Conservation (phyloP, 176 grass and related monocot genomes). For the Microstegium vimineum region DNA sequence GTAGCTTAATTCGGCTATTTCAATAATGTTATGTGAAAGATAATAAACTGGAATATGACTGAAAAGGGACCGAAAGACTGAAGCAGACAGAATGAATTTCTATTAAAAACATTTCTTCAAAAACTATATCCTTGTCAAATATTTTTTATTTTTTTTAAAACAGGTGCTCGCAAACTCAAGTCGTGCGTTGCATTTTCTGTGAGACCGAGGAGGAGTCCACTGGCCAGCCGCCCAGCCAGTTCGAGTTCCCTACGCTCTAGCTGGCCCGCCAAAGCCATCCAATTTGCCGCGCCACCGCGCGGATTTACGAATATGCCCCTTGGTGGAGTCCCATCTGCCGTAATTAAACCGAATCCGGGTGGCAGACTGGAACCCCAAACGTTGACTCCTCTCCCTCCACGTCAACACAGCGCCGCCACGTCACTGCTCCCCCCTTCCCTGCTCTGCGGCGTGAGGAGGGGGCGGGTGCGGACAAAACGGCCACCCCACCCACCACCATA, state of each 20-base stretch:
- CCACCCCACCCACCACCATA: constrained; percentile 25
- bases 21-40: no score
- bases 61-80: no score
- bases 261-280: constrained; percentile 37
- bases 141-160: no score
- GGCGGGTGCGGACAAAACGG: constrained; percentile 30
- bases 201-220: not conserved
- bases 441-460: constrained; percentile 25
- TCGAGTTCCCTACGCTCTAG: not conserved
- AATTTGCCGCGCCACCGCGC: not conserved
- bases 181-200: not conserved
- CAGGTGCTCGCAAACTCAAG: not conserved
- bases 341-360: constrained; percentile 1
- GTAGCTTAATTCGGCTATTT: no score
- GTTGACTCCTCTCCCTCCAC: constrained; percentile 48
- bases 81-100: no score
- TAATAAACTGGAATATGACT: no score
- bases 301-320: constrained; percentile 12
- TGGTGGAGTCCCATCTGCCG: not conserved
- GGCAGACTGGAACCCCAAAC: constrained; percentile 15
- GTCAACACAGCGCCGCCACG: constrained; percentile 37
- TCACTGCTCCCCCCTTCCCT: constrained; percentile 18
- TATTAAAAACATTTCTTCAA: no score
- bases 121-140: no score
- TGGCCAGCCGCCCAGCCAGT: not conserved